These are phyloP conservation scores for Chamaecyparis obtusa DNA, from an alignment of 75 land plant genomes.

Conservation along the genomic window DNA sequence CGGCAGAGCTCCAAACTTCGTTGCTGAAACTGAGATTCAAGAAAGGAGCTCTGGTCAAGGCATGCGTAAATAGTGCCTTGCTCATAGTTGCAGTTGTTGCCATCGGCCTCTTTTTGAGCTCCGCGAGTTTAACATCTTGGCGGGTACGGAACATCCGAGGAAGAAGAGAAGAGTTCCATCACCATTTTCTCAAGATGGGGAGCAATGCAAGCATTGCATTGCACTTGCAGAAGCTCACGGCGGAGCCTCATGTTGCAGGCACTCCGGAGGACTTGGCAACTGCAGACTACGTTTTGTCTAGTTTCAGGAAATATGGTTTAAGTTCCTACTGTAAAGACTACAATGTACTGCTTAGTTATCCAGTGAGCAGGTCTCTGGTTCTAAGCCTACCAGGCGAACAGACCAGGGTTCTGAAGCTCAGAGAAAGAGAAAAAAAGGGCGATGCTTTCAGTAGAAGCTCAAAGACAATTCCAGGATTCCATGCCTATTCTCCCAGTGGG, in stretches of 20 bases:
- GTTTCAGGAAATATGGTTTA: conserved; percentile 30
- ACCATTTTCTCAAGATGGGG: background rate
- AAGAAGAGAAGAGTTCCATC: background rate
- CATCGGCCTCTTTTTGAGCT: background rate
- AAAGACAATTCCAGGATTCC: conserved; percentile 57
- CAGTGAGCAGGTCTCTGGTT: conserved; percentile 42
- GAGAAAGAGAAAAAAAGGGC: conserved; percentile 32
- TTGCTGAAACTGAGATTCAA: background rate
- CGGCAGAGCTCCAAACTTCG: background rate
- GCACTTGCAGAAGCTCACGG: conserved; percentile 55
- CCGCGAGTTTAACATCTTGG: background rate
- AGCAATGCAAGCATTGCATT: conserved; percentile 26
- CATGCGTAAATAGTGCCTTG: background rate
- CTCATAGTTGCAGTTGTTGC: background rate
- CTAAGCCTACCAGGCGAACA: conserved; percentile 14
- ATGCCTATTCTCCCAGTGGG: conserved; percentile 76
- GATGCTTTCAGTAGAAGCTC: conserved; percentile 38
- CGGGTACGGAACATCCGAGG: background rate
- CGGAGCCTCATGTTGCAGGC: conserved; percentile 64
- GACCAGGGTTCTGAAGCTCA: conserved; percentile 16
- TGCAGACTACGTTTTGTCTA: conserved; percentile 47
- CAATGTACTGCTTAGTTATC: conserved; percentile 61
- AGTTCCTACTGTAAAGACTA: conserved; percentile 31
- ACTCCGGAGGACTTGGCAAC: conserved; percentile 46
- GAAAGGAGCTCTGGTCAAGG: background rate